Evolutionary conservation across 2,329 filamentous ascomycete species (phyloP).

Genomic region (Fusarium stilboides): DNA sequence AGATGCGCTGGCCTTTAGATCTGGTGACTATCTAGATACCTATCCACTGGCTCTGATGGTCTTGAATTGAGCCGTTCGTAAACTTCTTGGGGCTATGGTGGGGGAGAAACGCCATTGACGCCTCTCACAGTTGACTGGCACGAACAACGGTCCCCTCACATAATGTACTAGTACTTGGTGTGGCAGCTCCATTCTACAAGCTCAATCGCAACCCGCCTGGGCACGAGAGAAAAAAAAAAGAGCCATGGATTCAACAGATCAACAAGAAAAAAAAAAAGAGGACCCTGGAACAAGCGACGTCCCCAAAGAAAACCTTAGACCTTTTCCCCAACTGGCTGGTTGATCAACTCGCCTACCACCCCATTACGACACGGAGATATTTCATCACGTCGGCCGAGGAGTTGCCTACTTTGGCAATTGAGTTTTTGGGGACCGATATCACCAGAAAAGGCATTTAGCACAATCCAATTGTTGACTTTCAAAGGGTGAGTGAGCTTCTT

Average conservation of each 20-base stretch:
- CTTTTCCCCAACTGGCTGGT: slow-evolving; percentile 48
- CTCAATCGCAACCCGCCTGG: slow-evolving; percentile 39
- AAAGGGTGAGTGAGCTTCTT: slow-evolving; percentile 12
- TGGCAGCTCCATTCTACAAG: slow-evolving; percentile 40
- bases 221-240: slow-evolving; percentile 23
- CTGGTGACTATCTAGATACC: slow-evolving; percentile 1
- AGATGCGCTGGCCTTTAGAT: slow-evolving; percentile 14
- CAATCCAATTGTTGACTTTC: slow-evolving; percentile 26
- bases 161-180: slow-evolving; percentile 37
- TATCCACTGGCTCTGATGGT: slow-evolving; percentile 6
- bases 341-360: slow-evolving; percentile 29
- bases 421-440: slow-evolving; percentile 1
- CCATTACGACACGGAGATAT: slow-evolving; percentile 15
- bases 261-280: slow-evolving; percentile 49
- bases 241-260: slow-evolving; percentile 52
- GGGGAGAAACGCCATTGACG: slow-evolving; percentile 30
- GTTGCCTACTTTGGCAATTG: slow-evolving; percentile 24
- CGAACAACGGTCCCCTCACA: slow-evolving; percentile 18
- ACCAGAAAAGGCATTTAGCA: neutral
- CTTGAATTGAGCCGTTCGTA: slow-evolving; percentile 27
- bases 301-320: slow-evolving; percentile 49
- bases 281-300: slow-evolving; percentile 44
- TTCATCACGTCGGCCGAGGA: slow-evolving; percentile 14
- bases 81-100: slow-evolving; percentile 39
- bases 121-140: slow-evolving; percentile 33